phyloP scores from a whole-genome alignment of 2,329 filamentous ascomycete species.

The Rutstroemia sp. region DNA sequence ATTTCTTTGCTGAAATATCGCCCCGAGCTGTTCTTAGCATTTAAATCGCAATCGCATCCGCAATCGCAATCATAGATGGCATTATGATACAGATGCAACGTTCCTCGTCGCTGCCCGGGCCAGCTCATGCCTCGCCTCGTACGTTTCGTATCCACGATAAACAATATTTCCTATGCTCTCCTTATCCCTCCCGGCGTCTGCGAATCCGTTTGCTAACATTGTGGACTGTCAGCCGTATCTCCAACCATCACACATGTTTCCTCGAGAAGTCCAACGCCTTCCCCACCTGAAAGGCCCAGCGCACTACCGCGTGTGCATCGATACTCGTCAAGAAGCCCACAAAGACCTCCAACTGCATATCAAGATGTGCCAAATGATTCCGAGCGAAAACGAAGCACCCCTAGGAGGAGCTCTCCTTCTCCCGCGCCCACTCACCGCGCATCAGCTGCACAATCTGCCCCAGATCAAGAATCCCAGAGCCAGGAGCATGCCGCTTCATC shows the following conservation, averaged over 20 bases:
- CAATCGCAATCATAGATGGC: constrained; percentile 22
- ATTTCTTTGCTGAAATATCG: neutral
- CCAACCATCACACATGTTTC: constrained; percentile 42
- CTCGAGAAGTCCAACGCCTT: constrained; percentile 49
- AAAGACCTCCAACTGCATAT: constrained; percentile 39
- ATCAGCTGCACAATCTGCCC: constrained; percentile 22
- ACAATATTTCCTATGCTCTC: neutral
- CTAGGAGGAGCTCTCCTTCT: constrained; percentile 16
- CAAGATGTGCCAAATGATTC: constrained; percentile 38
- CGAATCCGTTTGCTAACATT: constrained; percentile 5
- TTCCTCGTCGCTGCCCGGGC: constrained; percentile 31
- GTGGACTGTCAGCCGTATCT: constrained; percentile 38
- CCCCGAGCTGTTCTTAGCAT: neutral
- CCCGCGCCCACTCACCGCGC: constrained; percentile 20
- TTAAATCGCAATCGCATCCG: neutral
- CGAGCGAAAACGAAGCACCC: constrained; percentile 35
- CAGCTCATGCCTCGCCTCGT: constrained; percentile 30
- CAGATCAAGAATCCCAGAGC: constrained; percentile 10
- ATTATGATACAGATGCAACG: constrained; percentile 31
- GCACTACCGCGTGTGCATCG: constrained; percentile 41
- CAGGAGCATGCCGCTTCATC: constrained; percentile 16
- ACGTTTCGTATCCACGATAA: constrained; percentile 18
- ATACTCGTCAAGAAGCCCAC: constrained; percentile 48
- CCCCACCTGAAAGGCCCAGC: constrained; percentile 45
- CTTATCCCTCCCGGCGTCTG: neutral